Conservation (phyloP, 345 rosid genomes). For the Salix dunnii region DNA sequence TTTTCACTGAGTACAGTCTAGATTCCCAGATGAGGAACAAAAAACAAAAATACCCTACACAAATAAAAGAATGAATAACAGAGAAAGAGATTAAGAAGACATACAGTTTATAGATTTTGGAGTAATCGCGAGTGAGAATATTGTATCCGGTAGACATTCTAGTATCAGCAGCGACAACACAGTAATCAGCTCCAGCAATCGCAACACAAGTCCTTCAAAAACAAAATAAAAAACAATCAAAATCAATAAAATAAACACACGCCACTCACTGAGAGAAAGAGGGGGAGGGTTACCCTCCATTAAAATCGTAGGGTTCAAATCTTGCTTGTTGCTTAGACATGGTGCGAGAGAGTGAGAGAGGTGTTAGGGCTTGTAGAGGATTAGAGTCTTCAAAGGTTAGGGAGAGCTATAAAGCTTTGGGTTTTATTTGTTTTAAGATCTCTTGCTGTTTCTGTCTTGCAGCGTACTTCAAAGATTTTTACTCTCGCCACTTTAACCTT, state of each 20-base stretch:
- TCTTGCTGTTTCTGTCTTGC: not conserved
- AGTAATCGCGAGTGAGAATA: slow-evolving; percentile 86
- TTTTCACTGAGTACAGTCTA: not conserved
- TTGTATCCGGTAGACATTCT: slow-evolving; percentile 94
- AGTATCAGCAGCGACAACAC: slow-evolving; percentile 94
- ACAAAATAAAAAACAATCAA: not conserved
- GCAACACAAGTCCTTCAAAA: slow-evolving; percentile 76
- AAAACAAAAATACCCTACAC: not conserved
- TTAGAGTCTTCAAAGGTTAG: not conserved
- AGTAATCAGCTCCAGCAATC: slow-evolving; percentile 89
- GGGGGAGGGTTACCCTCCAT: slow-evolving; percentile 71
- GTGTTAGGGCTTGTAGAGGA: not conserved
- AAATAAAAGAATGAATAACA: not conserved
- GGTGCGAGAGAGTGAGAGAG: slow-evolving; percentile 19
- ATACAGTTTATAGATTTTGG: slow-evolving; percentile 77
- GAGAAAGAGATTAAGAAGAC: slow-evolving; percentile 1
- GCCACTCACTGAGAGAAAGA: not conserved
- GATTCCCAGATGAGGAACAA: not conserved
- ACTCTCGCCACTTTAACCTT: too few species aligned
- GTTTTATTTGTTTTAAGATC: not conserved
- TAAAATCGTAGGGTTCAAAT: slow-evolving; percentile 95
- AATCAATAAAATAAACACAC: not conserved
- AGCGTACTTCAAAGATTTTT: not conserved
- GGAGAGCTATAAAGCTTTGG: not conserved
- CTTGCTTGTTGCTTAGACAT: slow-evolving; percentile 81